Evolutionary conservation across 1,139 yeast genomes (phyloP), one percentile per base, ranked within the genome.

Genomic region (Nakaseomyces bracarensis): DNA sequence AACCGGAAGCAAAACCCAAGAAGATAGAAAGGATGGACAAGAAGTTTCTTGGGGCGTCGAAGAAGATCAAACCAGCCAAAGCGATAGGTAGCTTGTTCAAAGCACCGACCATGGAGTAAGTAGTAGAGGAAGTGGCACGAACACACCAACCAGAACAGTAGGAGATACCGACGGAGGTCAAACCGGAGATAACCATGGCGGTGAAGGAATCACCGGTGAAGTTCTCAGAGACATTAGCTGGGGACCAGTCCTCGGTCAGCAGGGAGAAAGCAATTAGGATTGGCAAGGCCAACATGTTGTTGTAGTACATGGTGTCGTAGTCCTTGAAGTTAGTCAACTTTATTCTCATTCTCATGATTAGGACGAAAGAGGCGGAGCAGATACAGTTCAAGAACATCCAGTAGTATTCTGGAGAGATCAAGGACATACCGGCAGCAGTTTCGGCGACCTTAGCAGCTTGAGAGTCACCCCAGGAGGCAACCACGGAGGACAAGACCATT

Each of bases 91-190:
- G 78, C 72, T 93, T 93, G 77, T 91, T 91, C 67, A 91, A 77
- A 43, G 98, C 98, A 63, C 98, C 98, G 50, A 91, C 97, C 98
- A 91, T 91, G 42, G 96, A 85, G 70, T 91, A 91, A 44, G 98
- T 91, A 46, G 98, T 91, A 26, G 97, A 87, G 15, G 96, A 86
- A 36, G 98, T 93, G 51, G 89, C 97, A 71, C 98, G 85, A 49
- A 91, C 95, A 77, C 98, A 91, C 98, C 98, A 91, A 48, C 96
- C 98, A 23, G 97, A 86, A 67, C 96, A 86, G 75, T 93, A 91
- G 38, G 97, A 87, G 62, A 93, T 91, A 67, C 95, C 96, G 45
- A 91, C 94, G 26, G 97, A 82, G 35, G 95, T 82, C 53, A 84
- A 75, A 64, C 98, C 98, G 37, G 96, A 84, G 59, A 89, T 75